A percentile compares a stretch with the other conserved stretches of the same genome.
Evolutionary conservation across 768 basidiomycete species (phyloP).

Genomic region (Termitomyces sp.): DNA sequence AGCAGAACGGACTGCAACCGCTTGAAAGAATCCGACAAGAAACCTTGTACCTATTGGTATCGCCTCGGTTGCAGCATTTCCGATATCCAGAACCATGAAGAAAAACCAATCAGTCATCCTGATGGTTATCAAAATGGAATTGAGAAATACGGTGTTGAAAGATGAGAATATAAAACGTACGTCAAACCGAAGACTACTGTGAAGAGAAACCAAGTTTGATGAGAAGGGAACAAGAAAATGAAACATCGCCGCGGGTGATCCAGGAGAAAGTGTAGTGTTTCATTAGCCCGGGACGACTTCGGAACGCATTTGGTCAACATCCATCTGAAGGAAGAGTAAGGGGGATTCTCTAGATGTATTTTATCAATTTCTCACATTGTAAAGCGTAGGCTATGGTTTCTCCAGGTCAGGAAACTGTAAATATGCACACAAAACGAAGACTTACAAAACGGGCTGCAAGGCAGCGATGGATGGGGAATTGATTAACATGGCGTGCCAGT

Average conservation of each 20-base stretch:
- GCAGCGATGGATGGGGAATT: background rate
- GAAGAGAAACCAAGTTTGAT: conserved; percentile 91
- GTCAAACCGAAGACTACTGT: conserved; percentile 65
- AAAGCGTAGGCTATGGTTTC: conserved; percentile 61
- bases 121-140: background rate
- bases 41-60: conserved; percentile 74
- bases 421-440: conserved; percentile 9
- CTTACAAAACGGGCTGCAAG: conserved; percentile 81
- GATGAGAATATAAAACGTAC: conserved; percentile 37
- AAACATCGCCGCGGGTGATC: conserved; percentile 94
- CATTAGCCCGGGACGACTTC: conserved; percentile 53
- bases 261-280: conserved; percentile 87
- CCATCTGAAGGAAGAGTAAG: conserved; percentile 55
- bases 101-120: conserved; percentile 86
- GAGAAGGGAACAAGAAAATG: conserved; percentile 86
- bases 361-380: conserved; percentile 55
- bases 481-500: background rate
- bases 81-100: conserved; percentile 87
- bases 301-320: conserved; percentile 58
- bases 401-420: background rate
- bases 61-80: conserved; percentile 60
- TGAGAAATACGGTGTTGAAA: background rate
- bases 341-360: background rate
- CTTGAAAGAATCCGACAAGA: conserved; percentile 75
- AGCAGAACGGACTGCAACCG: conserved; percentile 77